Percentiles rank a stretch among this genome's conserved stretches.
Evolutionary conservation across 2,329 filamentous ascomycete genomes (phyloP).

Genomic region (Penicillium fuscoglaucum): DNA sequence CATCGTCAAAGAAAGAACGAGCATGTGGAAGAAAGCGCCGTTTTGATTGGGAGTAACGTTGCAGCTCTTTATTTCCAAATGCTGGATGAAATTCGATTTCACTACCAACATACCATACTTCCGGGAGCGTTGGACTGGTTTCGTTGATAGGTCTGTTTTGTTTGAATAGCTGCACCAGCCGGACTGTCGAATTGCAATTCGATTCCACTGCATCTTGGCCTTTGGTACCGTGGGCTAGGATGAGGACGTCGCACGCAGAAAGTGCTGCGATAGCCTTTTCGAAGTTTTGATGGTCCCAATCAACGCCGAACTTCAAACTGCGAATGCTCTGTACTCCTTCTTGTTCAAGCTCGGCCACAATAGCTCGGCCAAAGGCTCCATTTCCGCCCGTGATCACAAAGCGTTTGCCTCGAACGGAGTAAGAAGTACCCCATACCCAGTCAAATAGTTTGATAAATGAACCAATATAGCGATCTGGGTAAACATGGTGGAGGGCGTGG

Average conservation of each 20-base stretch:
- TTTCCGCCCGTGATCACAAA: constrained; percentile 15
- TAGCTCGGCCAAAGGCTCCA: constrained; percentile 18
- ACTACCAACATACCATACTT: constrained; percentile 22
- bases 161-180: constrained; percentile 14
- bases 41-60: constrained; percentile 12
- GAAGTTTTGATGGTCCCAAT: constrained; percentile 17
- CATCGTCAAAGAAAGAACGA: constrained; percentile 18
- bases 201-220: constrained; percentile 12
- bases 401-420: constrained; percentile 15
- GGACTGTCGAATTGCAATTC: constrained; percentile 14
- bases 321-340: constrained; percentile 16
- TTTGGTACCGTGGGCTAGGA: constrained; percentile 17
- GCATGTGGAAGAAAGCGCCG: constrained; percentile 19
- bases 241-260: constrained; percentile 16
- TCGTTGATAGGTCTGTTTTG: background rate
- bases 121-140: constrained; percentile 12
- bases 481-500: constrained; percentile 21
- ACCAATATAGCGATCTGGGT: constrained; percentile 22
- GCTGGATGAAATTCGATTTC: constrained; percentile 16
- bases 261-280: background rate
- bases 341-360: constrained; percentile 6
- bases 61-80: constrained; percentile 4
- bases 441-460: constrained; percentile 23
- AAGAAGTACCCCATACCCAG: constrained; percentile 22
- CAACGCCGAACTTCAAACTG: constrained; percentile 5